Evolutionary conservation across 148 eudicot genomes (phyloP), one percentile per base, ranked within the genome.

Genomic region (Silene uniflora): DNA sequence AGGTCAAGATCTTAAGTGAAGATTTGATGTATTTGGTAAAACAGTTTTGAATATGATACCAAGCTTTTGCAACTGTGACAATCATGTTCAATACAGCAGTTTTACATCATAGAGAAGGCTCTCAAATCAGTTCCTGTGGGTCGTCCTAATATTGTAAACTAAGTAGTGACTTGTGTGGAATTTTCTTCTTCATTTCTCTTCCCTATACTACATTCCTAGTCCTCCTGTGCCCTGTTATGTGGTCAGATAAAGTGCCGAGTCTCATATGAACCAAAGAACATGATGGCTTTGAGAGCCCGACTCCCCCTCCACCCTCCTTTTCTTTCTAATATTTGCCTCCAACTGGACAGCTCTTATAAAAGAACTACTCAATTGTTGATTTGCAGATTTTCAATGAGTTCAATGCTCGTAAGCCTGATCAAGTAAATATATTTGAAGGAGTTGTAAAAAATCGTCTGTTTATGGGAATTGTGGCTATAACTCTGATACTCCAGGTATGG

Each of bases 321-420:
- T 8, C 13, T 12, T 47, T 47, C 52, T 47, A 8, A 1, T 47
- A 47, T 47, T 47, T 47, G 52, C 19, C 3, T 63, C 32, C 32
- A 29, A 3, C 32, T 8, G 29, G 29, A 59, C 63, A 58, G 14
- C n/a, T 59, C 21, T 22, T n/a, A 3, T 47, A 74, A 62, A 44
- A 24, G 18, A 18, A 65, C 42, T 35, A 4, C n/a, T 23, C 14
- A 19, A 21, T 25, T 65, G 73, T n/a, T 64, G 13, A 44, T 72
- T 23, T 84, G 72, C 87, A 93, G 98, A 52, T 93, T 64, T 91
- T 93, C 76, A 93, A 93, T 62, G 98, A 95, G 73, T 89, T 95
- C 73, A 95, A 95, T 89, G 96, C 98, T 64, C 92, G 98, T 47
- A 95, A 90, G 85, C 98, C 96, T 4, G 96, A 95, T 73, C 90